Percentiles rank a stretch among this genome's conserved stretches.
phyloP scores from a whole-genome alignment of 1,139 yeast species.

The Arxiozyma telluris region DNA sequence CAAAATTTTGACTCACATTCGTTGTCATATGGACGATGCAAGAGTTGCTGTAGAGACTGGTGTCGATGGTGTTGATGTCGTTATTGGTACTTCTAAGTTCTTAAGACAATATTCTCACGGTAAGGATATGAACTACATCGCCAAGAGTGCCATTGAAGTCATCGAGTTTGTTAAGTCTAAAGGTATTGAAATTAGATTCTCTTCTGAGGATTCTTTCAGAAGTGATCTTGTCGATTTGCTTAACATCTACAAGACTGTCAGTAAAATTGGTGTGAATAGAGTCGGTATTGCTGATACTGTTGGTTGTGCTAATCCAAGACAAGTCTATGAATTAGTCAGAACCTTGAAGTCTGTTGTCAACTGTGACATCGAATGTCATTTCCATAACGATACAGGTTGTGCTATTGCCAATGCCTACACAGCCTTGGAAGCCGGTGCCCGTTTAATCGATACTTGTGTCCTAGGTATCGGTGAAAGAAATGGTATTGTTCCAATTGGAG shows the following conservation, averaged over 20 bases:
- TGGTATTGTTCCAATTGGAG: slow-evolving; percentile 96
- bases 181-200: slow-evolving; percentile 93
- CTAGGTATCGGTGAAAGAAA: slow-evolving; percentile 98
- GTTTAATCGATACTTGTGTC: slow-evolving; percentile 87
- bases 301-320: slow-evolving; percentile 98
- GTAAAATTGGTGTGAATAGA: slow-evolving; percentile 95
- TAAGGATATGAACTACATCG: slow-evolving; percentile 97
- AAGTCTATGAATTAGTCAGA: slow-evolving; percentile 91
- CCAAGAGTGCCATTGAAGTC: slow-evolving; percentile 91
- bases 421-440: slow-evolving; percentile 96
- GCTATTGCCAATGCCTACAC: slow-evolving; percentile 98
- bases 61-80: slow-evolving; percentile 98
- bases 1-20: slow-evolving; percentile 80
- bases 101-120: slow-evolving; percentile 93
- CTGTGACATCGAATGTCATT: slow-evolving; percentile 97
- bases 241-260: slow-evolving; percentile 93
- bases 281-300: slow-evolving; percentile 99
- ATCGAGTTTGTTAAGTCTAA: slow-evolving; percentile 95
- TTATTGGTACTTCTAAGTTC: slow-evolving; percentile 94
- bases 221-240: slow-evolving; percentile 91
- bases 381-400: slow-evolving; percentile 98
- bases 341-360: slow-evolving; percentile 88
- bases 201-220: slow-evolving; percentile 96
- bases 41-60: slow-evolving; percentile 95
- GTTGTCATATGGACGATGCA: slow-evolving; percentile 99